Conservation (phyloP, 306 rosid species). For the Cicer chorassanicum region DNA sequence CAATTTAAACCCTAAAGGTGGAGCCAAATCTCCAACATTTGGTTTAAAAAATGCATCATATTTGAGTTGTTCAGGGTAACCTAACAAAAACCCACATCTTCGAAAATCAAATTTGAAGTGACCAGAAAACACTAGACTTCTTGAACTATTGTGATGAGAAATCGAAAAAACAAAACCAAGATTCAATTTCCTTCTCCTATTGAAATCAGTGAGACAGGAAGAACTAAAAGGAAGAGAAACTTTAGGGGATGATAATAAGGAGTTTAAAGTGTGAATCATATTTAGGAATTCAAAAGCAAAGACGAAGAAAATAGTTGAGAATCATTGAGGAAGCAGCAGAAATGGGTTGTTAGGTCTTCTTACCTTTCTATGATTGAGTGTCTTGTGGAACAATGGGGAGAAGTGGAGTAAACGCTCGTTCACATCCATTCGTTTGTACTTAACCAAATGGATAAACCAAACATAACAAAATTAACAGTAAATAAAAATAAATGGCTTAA, state of each 20-base stretch:
- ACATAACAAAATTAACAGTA: not conserved
- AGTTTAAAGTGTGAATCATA: conserved; percentile 60
- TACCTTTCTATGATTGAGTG: conserved; percentile 35
- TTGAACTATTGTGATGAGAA: conserved; percentile 36
- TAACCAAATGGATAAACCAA: conserved; percentile 18
- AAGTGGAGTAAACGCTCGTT: conserved; percentile 15
- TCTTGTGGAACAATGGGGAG: conserved; percentile 23
- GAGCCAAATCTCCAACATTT: conserved; percentile 53
- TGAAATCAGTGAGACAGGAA: conserved; percentile 35
- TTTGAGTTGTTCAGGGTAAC: conserved; percentile 47
- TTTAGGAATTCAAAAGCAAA: conserved; percentile 35
- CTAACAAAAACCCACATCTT: conserved; percentile 54
- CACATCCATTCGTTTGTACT: conserved; percentile 51
- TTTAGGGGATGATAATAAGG: conserved; percentile 43
- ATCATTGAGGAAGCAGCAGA: conserved; percentile 27
- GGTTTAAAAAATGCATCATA: conserved; percentile 50
- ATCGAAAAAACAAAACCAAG: conserved; percentile 46
- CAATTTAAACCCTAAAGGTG: conserved; percentile 60
- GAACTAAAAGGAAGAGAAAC: conserved; percentile 47
- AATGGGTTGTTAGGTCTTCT: conserved; percentile 33
- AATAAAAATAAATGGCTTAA: too few species aligned
- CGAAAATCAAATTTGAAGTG: conserved; percentile 51
- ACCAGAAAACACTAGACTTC: conserved; percentile 44
- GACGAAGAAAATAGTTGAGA: not conserved
- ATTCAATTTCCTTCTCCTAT: conserved; percentile 51